Conservation (phyloP, 495 filamentous ascomycete genomes). For the Chaetomidium leptoderma region DNA sequence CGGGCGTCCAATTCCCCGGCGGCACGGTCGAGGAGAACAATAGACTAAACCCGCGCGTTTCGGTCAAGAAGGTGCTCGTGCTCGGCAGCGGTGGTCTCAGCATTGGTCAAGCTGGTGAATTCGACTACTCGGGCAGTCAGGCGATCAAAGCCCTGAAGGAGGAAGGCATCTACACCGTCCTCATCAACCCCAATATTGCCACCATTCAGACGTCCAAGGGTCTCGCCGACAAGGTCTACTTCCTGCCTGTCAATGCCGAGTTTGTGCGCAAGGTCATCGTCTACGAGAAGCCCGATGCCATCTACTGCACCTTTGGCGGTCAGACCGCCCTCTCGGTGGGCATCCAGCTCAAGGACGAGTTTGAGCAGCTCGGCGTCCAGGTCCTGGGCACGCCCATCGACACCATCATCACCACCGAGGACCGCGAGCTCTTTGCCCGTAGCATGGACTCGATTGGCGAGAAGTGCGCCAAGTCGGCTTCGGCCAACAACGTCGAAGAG, state of each 20-base stretch:
- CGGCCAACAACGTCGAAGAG: constrained; percentile 81
- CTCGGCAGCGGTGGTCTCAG: constrained; percentile 90
- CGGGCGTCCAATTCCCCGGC: constrained; percentile 80
- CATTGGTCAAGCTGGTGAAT: constrained; percentile 96
- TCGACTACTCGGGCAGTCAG: constrained; percentile 94
- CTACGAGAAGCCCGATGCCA: constrained; percentile 87
- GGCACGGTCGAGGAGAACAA: constrained; percentile 73
- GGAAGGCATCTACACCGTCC: constrained; percentile 86
- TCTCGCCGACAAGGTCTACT: constrained; percentile 95
- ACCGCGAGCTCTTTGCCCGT: constrained; percentile 92
- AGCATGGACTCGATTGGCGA: constrained; percentile 98
- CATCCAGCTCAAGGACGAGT: constrained; percentile 95
- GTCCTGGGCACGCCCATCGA: constrained; percentile 96
- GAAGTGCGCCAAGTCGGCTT: constrained; percentile 95
- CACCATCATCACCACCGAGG: constrained; percentile 97
- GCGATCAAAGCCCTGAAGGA: constrained; percentile 97
- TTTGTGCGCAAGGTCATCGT: constrained; percentile 97
- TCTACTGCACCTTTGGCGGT: constrained; percentile 93
- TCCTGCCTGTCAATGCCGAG: constrained; percentile 92
- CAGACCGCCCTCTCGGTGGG: constrained; percentile 94
- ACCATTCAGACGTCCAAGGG: constrained; percentile 99
- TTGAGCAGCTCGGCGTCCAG: constrained; percentile 81
- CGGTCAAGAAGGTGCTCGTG: constrained; percentile 89
- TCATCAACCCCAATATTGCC: constrained; percentile 98
- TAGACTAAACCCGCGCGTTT: constrained; percentile 67